These are phyloP conservation scores for Spathaspora boniae DNA, from an alignment of 805 yeast species.

Conservation along the genomic window DNA sequence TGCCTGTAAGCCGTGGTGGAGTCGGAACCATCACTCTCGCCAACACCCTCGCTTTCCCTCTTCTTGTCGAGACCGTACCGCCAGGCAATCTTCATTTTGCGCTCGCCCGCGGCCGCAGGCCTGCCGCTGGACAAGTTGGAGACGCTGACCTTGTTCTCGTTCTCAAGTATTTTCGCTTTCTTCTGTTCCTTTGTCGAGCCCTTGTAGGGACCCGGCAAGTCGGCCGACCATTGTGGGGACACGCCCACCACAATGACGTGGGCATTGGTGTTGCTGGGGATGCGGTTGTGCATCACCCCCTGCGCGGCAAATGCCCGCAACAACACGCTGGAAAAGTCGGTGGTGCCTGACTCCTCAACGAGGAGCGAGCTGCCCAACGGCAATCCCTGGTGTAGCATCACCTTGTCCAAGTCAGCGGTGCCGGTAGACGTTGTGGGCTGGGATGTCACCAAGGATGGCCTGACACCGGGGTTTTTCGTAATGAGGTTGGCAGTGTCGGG, in stretches of 20 bases:
- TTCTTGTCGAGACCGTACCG: constrained; percentile 60
- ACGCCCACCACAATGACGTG: constrained; percentile 65
- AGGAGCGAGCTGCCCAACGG: constrained; percentile 73
- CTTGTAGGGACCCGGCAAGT: constrained; percentile 73
- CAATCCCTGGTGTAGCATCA: constrained; percentile 77
- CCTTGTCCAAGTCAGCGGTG: constrained; percentile 65
- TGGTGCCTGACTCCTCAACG: constrained; percentile 80
- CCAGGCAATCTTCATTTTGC: constrained; percentile 89
- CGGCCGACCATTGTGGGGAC: constrained; percentile 57
- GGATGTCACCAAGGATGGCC: constrained; percentile 76
- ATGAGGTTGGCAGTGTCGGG: constrained; percentile 3
- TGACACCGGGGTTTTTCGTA: constrained; percentile 50
- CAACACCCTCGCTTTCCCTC: constrained; percentile 18
- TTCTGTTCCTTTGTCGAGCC: constrained; percentile 67
- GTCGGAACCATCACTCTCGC: constrained; percentile 19
- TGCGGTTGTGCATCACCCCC: constrained; percentile 65
- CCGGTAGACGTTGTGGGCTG: constrained; percentile 81
- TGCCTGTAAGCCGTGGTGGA: constrained; percentile 37
- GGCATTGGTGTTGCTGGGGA: constrained; percentile 42
- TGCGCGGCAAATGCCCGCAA: constrained; percentile 71
- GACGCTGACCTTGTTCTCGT: constrained; percentile 65
- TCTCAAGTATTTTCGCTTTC: constrained; percentile 51
- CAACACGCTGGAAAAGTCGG: constrained; percentile 77
- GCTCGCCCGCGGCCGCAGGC: constrained; percentile 12
- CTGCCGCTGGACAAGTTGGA: constrained; percentile 44